Evolutionary conservation across 108 stramenopile genomes (phyloP), one percentile per base, ranked within the genome.

Genomic region (Stephanodiscus minutulus): DNA sequence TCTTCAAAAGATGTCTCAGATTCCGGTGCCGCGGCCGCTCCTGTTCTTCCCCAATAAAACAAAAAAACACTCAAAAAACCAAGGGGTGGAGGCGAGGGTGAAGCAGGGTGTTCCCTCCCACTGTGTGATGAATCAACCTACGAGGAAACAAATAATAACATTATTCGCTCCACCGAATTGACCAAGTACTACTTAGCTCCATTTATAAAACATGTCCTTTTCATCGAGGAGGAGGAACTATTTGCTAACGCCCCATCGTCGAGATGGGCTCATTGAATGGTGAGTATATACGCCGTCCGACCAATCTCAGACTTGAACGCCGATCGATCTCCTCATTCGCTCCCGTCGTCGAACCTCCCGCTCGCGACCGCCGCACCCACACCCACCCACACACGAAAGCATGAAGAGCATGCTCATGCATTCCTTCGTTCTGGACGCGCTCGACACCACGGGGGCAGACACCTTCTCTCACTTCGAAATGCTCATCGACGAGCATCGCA

Each of bases 361-460:
- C 24, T 37, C 49, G n/a, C 17, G 46, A 22, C 1, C 33, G 37
- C 27, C 13, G 1, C 27, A 5, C 46, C 7, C 15, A 0, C 44
- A 13, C 20, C 49, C 37, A 9, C 22, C 58, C 35, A 7, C 2
- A 71, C 12, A 20, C 27, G 12, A 28, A 57, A 89, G 89, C 91
- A 95, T 97, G 94, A 97, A 97, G 71, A 68, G 68, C 36, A 95
- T 97, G 94, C 82, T 97, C 28, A 90, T 83, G 82, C 96, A 97
- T 58, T 78, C 77, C 72, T 95, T 97, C 77, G 96, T 95, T 39
- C 73, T 95, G 11, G 94, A 95, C 69, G 82, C 86, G 3, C 80
- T 96, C 41, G 93, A 90, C 20, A 87, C 83, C 41, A 94, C 92
- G 1, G 94, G 84, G 0, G 86, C 82, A 6, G 91, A 94, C 78